A percentile compares a stretch with the other conserved stretches of the same genome.
These are phyloP conservation scores for Penicillium sp. DNA, from an alignment of 2,329 filamentous ascomycete genomes.

Conservation along the genomic window DNA sequence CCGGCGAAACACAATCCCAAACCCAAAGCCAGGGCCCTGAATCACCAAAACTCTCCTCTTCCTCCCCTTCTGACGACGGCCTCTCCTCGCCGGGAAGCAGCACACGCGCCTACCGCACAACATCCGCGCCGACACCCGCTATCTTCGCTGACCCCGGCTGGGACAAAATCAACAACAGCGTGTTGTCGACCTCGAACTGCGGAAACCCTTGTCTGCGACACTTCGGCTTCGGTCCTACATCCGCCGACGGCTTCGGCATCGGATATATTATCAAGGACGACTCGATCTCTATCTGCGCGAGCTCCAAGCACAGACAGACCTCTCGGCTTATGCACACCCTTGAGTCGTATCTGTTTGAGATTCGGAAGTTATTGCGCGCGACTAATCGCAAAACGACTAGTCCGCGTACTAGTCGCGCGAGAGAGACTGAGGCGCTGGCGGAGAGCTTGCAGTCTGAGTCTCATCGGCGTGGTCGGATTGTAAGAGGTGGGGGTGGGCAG, in stretches of 20 bases:
- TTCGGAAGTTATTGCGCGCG: slow-evolving; percentile 77
- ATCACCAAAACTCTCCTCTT: slow-evolving; percentile 27
- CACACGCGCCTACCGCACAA: slow-evolving; percentile 53
- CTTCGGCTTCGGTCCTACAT: slow-evolving; percentile 94
- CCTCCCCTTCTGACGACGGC: slow-evolving; percentile 39
- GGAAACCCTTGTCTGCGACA: slow-evolving; percentile 92
- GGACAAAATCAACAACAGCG: slow-evolving; percentile 93
- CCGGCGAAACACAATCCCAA: slow-evolving; percentile 35
- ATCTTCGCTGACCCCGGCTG: slow-evolving; percentile 87
- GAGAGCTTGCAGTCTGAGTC: slow-evolving; percentile 43
- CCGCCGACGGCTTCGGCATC: slow-evolving; percentile 91
- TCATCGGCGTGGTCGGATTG: slow-evolving; percentile 69
- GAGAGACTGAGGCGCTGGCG: slow-evolving; percentile 57
- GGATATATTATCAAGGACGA: slow-evolving; percentile 99
- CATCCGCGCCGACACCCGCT: slow-evolving; percentile 57
- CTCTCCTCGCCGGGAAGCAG: slow-evolving; percentile 47
- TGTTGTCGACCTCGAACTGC: slow-evolving; percentile 97
- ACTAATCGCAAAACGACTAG: slow-evolving; percentile 58
- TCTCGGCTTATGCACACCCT: slow-evolving; percentile 84
- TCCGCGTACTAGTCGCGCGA: slow-evolving; percentile 56
- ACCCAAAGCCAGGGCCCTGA: slow-evolving; percentile 14
- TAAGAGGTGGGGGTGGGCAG: slow-evolving; percentile 55
- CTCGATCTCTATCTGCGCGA: slow-evolving; percentile 83
- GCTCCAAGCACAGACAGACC: slow-evolving; percentile 91
- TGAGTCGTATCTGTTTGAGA: slow-evolving; percentile 87